These are phyloP conservation scores for Aschersonia sp. DNA, from an alignment of 2,329 filamentous ascomycete species.

Conservation along the genomic window DNA sequence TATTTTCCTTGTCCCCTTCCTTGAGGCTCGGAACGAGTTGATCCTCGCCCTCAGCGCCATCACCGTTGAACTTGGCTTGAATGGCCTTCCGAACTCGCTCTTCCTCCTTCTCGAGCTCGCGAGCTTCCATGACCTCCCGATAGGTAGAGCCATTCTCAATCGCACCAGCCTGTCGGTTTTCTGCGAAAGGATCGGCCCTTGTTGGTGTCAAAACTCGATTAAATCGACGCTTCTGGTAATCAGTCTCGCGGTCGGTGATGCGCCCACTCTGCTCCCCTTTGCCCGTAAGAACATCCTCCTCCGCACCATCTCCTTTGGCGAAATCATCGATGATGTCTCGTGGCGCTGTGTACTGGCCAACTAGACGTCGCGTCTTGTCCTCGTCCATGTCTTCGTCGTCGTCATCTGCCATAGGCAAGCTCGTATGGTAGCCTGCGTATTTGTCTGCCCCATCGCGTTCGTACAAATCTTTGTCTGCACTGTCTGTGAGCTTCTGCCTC, in stretches of 20 bases:
- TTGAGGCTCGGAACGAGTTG: slow-evolving; percentile 52
- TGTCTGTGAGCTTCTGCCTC: slow-evolving; percentile 83
- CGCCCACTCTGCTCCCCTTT: slow-evolving; percentile 76
- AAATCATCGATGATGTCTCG: slow-evolving; percentile 90
- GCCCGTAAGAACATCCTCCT: slow-evolving; percentile 78
- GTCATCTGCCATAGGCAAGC: slow-evolving; percentile 64
- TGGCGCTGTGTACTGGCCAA: slow-evolving; percentile 93
- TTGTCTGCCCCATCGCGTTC: slow-evolving; percentile 64
- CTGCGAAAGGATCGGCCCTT: slow-evolving; percentile 72
- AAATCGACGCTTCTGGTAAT: slow-evolving; percentile 93
- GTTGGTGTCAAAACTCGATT: slow-evolving; percentile 78
- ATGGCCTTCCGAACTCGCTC: slow-evolving; percentile 72
- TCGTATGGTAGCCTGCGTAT: slow-evolving; percentile 82
- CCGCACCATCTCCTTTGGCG: slow-evolving; percentile 67
- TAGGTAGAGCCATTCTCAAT: slow-evolving; percentile 67
- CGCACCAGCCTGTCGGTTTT: slow-evolving; percentile 54
- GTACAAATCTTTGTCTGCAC: slow-evolving; percentile 80
- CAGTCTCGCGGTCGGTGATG: slow-evolving; percentile 85
- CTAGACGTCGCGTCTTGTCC: slow-evolving; percentile 61
- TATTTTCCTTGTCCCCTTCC: slow-evolving; percentile 58
- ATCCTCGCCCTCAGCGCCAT: slow-evolving; percentile 49
- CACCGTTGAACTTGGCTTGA: slow-evolving; percentile 52
- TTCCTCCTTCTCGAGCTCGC: slow-evolving; percentile 88
- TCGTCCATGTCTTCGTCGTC: slow-evolving; percentile 70
- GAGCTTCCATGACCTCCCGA: slow-evolving; percentile 77